Evolutionary conservation across 23 red algal genomes (phyloP).

Genomic region (Gracilaria domingensis): DNA sequence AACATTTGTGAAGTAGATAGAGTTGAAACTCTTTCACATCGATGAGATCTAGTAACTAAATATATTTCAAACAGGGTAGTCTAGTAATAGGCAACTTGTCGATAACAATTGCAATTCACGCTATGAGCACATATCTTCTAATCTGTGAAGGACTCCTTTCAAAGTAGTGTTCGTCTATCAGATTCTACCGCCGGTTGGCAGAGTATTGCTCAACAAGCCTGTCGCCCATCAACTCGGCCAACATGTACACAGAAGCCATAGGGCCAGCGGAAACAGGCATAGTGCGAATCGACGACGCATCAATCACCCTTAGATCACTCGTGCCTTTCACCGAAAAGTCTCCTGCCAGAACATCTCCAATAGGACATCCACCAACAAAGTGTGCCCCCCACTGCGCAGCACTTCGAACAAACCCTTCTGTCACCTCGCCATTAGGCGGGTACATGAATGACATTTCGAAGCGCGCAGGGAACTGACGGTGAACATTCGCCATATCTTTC

Average conservation of each 20-base stretch:
- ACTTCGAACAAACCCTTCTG: constrained; percentile 34
- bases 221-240: constrained; percentile 31
- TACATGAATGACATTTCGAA: constrained; percentile 21
- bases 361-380: constrained; percentile 51
- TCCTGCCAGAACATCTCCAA: constrained; percentile 37
- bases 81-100: too few species aligned
- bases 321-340: constrained; percentile 57
- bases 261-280: constrained; percentile 75
- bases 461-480: constrained; percentile 3
- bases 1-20: too few species aligned
- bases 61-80: too few species aligned
- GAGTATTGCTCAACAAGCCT: constrained; percentile 1
- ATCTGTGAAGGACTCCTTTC: too few species aligned
- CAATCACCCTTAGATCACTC: constrained; percentile 59
- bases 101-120: too few species aligned
- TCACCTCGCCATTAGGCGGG: constrained; percentile 23
- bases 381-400: constrained; percentile 36
- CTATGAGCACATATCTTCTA: too few species aligned
- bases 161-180: too few species aligned
- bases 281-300: constrained; percentile 47
- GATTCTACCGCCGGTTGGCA: too few species aligned
- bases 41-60: too few species aligned
- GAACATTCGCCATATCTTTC: constrained; percentile 13
- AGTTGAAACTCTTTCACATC: too few species aligned
- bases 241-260: constrained; percentile 65